These are phyloP conservation scores for Talaromyces sp. DNA, from an alignment of 2,329 filamentous ascomycete species.

Conservation along the genomic window DNA sequence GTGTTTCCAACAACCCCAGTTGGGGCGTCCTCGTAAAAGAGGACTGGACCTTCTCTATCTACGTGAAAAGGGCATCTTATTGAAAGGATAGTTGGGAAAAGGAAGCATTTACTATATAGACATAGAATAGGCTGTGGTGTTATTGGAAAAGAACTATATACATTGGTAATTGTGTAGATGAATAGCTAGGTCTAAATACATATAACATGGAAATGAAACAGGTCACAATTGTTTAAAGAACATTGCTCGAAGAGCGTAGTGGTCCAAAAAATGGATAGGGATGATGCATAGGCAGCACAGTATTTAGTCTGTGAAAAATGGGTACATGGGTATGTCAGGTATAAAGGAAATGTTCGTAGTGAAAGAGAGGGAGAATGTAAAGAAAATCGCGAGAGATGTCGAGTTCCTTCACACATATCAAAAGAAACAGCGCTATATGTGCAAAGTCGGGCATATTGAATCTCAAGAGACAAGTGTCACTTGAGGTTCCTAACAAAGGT, in stretches of 20 bases:
- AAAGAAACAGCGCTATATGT: background rate
- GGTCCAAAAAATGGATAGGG: background rate
- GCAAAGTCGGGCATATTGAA: background rate
- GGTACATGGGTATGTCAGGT: background rate
- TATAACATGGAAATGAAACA: background rate
- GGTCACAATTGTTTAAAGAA: background rate
- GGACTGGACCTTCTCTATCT: background rate
- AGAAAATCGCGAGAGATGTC: background rate
- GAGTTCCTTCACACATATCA: background rate
- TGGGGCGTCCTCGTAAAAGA: background rate
- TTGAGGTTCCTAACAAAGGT: background rate
- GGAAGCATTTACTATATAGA: background rate
- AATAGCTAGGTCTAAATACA: background rate
- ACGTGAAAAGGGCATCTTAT: background rate
- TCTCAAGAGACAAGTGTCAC: background rate
- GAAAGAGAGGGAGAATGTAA: background rate
- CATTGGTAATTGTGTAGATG: background rate
- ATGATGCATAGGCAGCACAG: background rate
- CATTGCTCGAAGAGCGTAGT: background rate
- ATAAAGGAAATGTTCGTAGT: background rate
- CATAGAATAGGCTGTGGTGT: background rate
- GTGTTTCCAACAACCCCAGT: constrained; percentile 8
- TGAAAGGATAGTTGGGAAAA: background rate
- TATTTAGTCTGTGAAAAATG: background rate
- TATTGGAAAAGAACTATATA: background rate